Percentiles rank a stretch among this genome's conserved stretches.
These are phyloP conservation scores for Cercospora sp. DNA, from an alignment of 2,329 filamentous ascomycete species.

Conservation along the genomic window DNA sequence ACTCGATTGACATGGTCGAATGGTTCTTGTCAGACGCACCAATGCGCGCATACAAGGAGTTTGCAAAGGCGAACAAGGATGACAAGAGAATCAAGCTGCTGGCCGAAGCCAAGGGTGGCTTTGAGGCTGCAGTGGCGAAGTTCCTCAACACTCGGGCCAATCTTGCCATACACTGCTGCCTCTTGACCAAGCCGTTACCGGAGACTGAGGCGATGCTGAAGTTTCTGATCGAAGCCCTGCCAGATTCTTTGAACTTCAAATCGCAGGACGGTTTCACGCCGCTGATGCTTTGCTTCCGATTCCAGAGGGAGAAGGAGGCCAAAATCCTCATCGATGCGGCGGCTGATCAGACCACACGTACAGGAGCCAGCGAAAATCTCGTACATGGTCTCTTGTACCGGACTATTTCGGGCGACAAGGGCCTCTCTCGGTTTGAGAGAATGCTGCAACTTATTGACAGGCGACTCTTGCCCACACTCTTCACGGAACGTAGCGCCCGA, in stretches of 20 bases:
- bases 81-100: conserved; percentile 65
- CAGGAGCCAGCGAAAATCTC: conserved; percentile 64
- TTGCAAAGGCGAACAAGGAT: conserved; percentile 60
- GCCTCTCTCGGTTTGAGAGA: conserved; percentile 26
- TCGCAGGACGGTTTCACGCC: conserved; percentile 62
- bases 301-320: conserved; percentile 56
- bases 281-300: conserved; percentile 64
- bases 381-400: conserved; percentile 58
- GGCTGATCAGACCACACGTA: conserved; percentile 63
- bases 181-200: conserved; percentile 41
- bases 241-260: conserved; percentile 63
- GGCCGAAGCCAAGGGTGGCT: conserved; percentile 59
- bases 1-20: conserved; percentile 67
- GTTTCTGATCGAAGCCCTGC: conserved; percentile 64
- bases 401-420: conserved; percentile 13
- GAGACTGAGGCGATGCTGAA: conserved; percentile 59
- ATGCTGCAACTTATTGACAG: conserved; percentile 61
- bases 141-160: conserved; percentile 64
- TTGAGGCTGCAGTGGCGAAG: conserved; percentile 61
- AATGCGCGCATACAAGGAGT: conserved; percentile 66
- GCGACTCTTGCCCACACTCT: conserved; percentile 57
- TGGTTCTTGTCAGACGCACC: conserved; percentile 77
- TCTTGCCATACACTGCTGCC: conserved; percentile 63
- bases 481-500: conserved; percentile 58
- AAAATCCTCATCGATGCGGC: conserved; percentile 66